Conservation (phyloP, 176 grass and related monocot species). For the Oryza longistaminata region DNA sequence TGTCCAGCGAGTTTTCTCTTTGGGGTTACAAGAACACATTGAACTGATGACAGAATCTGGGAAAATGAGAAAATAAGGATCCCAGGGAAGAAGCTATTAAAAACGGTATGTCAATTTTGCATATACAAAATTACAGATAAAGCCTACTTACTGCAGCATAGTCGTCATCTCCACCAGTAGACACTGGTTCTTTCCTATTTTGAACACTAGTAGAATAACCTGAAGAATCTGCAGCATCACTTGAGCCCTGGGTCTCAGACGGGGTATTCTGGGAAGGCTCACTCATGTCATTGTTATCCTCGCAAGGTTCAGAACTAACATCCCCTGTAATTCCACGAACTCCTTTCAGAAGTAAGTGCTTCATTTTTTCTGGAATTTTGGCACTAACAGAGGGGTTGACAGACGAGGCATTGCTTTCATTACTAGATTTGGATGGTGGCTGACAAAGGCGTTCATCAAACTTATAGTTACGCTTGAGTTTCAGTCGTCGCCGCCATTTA, state of each 20-base stretch:
- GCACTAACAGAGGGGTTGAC: constrained; percentile 44
- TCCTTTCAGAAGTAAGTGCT: constrained; percentile 84
- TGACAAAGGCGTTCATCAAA: constrained; percentile 85
- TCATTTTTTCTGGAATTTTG: constrained; percentile 86
- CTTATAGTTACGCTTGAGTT: constrained; percentile 96
- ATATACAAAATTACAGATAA: neutral
- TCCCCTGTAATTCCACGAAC: constrained; percentile 80
- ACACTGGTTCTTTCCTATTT: constrained; percentile 71
- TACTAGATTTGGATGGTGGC: constrained; percentile 60
- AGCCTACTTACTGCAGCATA: constrained; percentile 53
- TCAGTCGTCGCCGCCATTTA: constrained; percentile 81
- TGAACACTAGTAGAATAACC: constrained; percentile 60
- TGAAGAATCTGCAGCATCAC: constrained; percentile 45
- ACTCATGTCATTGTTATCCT: constrained; percentile 50
- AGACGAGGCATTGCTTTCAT: constrained; percentile 36
- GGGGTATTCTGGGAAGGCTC: constrained; percentile 42
- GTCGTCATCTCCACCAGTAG: constrained; percentile 55
- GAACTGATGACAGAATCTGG: constrained; percentile 69
- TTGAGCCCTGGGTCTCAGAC: constrained; percentile 48
- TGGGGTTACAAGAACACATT: constrained; percentile 87
- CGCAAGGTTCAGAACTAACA: constrained; percentile 56
- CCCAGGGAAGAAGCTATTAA: constrained; percentile 21
- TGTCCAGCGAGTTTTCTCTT: constrained; percentile 92
- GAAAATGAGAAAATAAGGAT: constrained; percentile 35
- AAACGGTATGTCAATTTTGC: neutral